These are phyloP conservation scores for Tilletia indica DNA, from an alignment of 1,284 basidiomycete species.

Conservation along the genomic window DNA sequence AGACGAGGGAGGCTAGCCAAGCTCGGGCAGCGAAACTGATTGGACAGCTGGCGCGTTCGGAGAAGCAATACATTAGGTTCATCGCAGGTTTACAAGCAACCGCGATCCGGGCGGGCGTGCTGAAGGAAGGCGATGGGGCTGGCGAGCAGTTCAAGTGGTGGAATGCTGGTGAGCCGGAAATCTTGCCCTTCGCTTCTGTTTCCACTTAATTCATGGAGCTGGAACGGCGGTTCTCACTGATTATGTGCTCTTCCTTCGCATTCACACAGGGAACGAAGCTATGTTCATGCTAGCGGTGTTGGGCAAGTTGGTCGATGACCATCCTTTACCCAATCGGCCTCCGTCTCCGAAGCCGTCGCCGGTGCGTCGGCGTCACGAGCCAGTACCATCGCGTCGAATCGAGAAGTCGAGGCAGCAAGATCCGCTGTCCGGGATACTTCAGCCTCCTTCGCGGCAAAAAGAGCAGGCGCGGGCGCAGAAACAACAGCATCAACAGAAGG, in stretches of 20 bases:
- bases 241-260: not conserved
- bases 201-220: too few species aligned
- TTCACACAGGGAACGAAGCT: constrained; percentile 1
- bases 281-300: constrained; percentile 7
- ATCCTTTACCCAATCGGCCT: not conserved
- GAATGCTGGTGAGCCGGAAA: constrained; percentile 1
- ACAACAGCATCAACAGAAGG: too few species aligned
- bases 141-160: constrained; percentile 9
- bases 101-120: not conserved
- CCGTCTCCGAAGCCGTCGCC: not conserved
- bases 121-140: not conserved
- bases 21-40: not conserved
- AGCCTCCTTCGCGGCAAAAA: too few species aligned
- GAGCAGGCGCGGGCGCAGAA: too few species aligned
- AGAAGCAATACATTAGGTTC: not conserved
- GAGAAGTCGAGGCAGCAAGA: not conserved
- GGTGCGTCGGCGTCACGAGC: not conserved
- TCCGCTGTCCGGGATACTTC: not conserved
- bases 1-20: not conserved
- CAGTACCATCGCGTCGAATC: not conserved
- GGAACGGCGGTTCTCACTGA: too few species aligned
- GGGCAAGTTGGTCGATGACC: not conserved
- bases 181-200: too few species aligned
- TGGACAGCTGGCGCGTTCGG: not conserved
- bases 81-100: not conserved